These are phyloP conservation scores for Podospora didyma DNA, from an alignment of 495 filamentous ascomycete genomes.

Conservation along the genomic window DNA sequence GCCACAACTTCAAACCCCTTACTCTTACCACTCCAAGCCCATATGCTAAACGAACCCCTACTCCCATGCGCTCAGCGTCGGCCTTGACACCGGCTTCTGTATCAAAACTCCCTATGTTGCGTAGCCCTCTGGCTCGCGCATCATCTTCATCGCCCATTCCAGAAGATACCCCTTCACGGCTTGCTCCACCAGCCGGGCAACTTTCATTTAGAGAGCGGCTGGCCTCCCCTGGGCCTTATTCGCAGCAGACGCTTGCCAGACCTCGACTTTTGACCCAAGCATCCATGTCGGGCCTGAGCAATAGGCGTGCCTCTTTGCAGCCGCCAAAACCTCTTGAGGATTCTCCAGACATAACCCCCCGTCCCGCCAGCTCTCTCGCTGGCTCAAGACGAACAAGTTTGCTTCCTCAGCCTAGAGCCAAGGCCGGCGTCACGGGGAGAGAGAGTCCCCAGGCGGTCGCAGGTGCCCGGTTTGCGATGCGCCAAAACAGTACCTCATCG, in stretches of 20 bases:
- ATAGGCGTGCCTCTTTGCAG: conserved; percentile 46
- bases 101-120: conserved; percentile 43
- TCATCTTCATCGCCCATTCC: conserved; percentile 37
- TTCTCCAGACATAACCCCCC: conserved; percentile 21
- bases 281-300: conserved; percentile 28
- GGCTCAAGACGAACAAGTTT: conserved; percentile 40
- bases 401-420: conserved; percentile 45
- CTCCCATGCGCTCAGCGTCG: conserved; percentile 32
- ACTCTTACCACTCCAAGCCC: conserved; percentile 59
- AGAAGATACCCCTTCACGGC: conserved; percentile 35
- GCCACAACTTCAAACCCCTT: conserved; percentile 66
- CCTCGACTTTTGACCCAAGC: conserved; percentile 29
- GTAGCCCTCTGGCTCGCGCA: conserved; percentile 42
- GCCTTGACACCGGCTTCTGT: conserved; percentile 33
- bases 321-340: conserved; percentile 28
- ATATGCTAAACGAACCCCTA: conserved; percentile 47
- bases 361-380: conserved; percentile 48
- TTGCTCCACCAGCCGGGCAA: conserved; percentile 26
- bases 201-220: conserved; percentile 49
- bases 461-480: conserved; percentile 36
- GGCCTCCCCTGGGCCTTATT: conserved; percentile 35
- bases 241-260: conserved; percentile 27
- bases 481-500: conserved; percentile 18
- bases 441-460: conserved; percentile 38
- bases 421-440: conserved; percentile 23